Conservation (phyloP, 1,284 basidiomycete species). For the Phellopilus nigrolimitatus region DNA sequence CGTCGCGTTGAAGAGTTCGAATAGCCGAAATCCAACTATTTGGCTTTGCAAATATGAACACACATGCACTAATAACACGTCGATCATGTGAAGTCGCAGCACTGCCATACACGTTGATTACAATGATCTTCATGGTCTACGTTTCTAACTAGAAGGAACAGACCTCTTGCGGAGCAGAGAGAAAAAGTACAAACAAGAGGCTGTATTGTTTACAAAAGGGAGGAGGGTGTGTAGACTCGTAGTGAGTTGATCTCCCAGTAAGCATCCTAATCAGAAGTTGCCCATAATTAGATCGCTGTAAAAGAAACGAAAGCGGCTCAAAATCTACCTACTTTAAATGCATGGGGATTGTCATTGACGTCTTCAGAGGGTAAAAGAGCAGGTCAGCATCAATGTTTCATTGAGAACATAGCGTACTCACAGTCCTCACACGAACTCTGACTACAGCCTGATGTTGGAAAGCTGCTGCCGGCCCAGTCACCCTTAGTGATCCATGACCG, state of each 20-base stretch:
- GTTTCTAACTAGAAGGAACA: too few relatives aligned
- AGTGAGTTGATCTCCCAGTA: constrained; percentile 38
- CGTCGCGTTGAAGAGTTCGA: too few relatives aligned
- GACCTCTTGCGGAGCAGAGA: too few relatives aligned
- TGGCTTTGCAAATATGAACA: too few relatives aligned
- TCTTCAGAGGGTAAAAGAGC: constrained; percentile 19
- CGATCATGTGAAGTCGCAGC: too few relatives aligned
- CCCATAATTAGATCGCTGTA: too few relatives aligned
- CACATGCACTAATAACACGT: too few relatives aligned
- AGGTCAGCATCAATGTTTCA: background rate
- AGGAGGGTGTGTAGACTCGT: constrained; percentile 31
- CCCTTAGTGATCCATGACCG: constrained; percentile 16
- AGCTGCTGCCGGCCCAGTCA: constrained; percentile 24
- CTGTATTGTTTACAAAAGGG: background rate
- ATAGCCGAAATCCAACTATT: too few relatives aligned
- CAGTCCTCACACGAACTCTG: constrained; percentile 22
- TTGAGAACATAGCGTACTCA: constrained; percentile 16
- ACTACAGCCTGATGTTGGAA: constrained; percentile 22
- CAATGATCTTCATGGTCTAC: too few relatives aligned
- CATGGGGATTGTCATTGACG: constrained; percentile 32
- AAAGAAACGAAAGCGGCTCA: background rate
- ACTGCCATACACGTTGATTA: too few relatives aligned
- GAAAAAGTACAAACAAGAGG: too few relatives aligned
- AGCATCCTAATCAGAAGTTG: constrained; percentile 28
- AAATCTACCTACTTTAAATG: constrained; percentile 24